Evolutionary conservation across 2,329 filamentous ascomycete genomes (phyloP), one percentile per base, ranked within the genome.

Genomic region (Pyrenochaeta sp.): DNA sequence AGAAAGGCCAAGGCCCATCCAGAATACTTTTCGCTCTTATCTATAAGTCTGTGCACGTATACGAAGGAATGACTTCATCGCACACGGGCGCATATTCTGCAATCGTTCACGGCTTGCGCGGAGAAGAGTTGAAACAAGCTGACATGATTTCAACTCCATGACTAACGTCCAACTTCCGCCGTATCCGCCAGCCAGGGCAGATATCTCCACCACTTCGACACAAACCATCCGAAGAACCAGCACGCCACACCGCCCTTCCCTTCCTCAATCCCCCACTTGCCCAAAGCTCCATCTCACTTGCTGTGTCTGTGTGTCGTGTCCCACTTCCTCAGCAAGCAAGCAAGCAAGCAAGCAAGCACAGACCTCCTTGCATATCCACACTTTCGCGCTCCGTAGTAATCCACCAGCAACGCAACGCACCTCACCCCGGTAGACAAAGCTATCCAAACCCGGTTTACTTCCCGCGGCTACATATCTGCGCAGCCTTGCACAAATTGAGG

Each of bases 241-340:
- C 61, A 64, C 53, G 58, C 58, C 61, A 64, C 56, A 64, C 61
- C 61, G 61, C 61, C 48, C 36, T 28, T 54, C 30, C 43, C 51
- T 55, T 45, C 15, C 44, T 28, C 24, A 36, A 54, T 49, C 19
- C 22, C 22, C n/a, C 39, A 22, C 39, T 25, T 43, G 40, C 40
- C 42, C 42, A 12, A 44, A 27, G 42, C 42, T 28, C 25, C 25
- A 15, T 43, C 22, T 25, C 19, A 13, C 24, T 43, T 43, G 3
- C 40, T 19, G 19, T 19, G 19, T 19, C 19, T 19, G 19, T 19
- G 19, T 19, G 19, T 19, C 19, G 19, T 15, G 10, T 12, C 25
- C 42, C 42, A 44, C 24, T 44, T 44, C n/a, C 13, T 19, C 19
- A 19, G 19, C 19, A 19, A 19, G 19, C 19, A 19, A 19, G 19